phyloP scores from a whole-genome alignment of 331 rosid genomes.

The Rhamnella rubrinervis region DNA sequence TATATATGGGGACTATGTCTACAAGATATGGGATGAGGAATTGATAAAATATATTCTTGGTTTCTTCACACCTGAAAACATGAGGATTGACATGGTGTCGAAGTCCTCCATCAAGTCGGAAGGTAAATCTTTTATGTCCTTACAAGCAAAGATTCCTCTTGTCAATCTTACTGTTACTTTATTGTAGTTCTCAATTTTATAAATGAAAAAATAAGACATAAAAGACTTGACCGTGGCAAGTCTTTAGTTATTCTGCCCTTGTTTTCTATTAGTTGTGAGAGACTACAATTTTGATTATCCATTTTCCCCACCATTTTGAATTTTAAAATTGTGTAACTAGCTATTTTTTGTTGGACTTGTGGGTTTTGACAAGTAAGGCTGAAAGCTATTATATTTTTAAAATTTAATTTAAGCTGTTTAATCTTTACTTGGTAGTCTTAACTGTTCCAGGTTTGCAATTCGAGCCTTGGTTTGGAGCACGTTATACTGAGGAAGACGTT shows the following conservation, averaged over 20 bases:
- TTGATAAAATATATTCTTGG: constrained; percentile 61
- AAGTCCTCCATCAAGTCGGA: constrained; percentile 51
- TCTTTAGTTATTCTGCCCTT: not conserved
- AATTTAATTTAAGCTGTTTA: constrained; percentile 12
- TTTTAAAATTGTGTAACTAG: not conserved
- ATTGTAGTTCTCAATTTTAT: not conserved
- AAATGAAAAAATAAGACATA: not conserved
- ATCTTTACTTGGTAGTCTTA: constrained; percentile 1
- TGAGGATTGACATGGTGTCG: constrained; percentile 86
- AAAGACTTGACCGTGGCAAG: not conserved
- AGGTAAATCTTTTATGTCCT: constrained; percentile 35
- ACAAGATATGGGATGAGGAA: constrained; percentile 79
- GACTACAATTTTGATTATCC: not conserved
- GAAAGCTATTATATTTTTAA: not conserved
- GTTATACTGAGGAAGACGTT: constrained; percentile 69
- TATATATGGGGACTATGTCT: constrained; percentile 80
- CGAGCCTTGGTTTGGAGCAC: constrained; percentile 98
- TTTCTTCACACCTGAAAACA: constrained; percentile 86
- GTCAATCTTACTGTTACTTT: not conserved
- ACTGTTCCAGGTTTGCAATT: constrained; percentile 52
- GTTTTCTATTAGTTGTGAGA: not conserved
- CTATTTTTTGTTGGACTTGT: constrained; percentile 15
- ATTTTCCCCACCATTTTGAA: constrained; percentile 5
- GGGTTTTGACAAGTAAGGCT: constrained; percentile 1
- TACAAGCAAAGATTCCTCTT: not conserved